Conservation (phyloP, 495 filamentous ascomycete genomes). For the Penicillium manginii region DNA sequence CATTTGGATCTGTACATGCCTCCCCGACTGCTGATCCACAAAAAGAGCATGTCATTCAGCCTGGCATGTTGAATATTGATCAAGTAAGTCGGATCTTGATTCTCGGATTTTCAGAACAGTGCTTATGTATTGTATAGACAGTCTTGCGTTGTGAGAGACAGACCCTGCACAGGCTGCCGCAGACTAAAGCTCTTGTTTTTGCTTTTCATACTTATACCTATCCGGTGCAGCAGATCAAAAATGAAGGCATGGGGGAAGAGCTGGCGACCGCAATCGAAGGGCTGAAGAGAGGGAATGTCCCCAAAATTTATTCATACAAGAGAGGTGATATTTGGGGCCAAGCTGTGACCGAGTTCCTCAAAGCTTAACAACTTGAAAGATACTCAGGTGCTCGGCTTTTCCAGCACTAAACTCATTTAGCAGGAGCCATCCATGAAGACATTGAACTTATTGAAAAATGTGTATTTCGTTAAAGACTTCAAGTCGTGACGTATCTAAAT, state of each 20-base stretch:
- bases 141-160: slow-evolving; percentile 74
- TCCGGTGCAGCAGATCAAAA: slow-evolving; percentile 66
- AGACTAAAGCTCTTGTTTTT: slow-evolving; percentile 70
- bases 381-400: too few relatives aligned
- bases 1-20: slow-evolving; percentile 44
- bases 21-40: slow-evolving; percentile 36
- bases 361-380: slow-evolving; percentile 25
- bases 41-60: slow-evolving; percentile 43
- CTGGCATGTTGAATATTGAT: slow-evolving; percentile 53
- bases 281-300: slow-evolving; percentile 67
- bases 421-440: too few relatives aligned
- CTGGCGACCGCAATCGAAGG: slow-evolving; percentile 76
- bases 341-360: slow-evolving; percentile 61
- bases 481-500: slow-evolving; percentile 11
- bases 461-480: slow-evolving; percentile 6
- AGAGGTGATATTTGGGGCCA: slow-evolving; percentile 63
- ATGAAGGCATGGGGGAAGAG: slow-evolving; percentile 66
- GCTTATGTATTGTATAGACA: slow-evolving; percentile 40
- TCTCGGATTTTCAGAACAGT: not conserved
- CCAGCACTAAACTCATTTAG: not conserved
- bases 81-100: slow-evolving; percentile 36
- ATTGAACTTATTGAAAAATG: not conserved
- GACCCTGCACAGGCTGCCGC: slow-evolving; percentile 72
- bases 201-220: slow-evolving; percentile 82
- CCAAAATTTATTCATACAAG: slow-evolving; percentile 71